Evolutionary conservation across 1,284 basidiomycete species (phyloP).

Genomic region (Xerocomus amazonicus): DNA sequence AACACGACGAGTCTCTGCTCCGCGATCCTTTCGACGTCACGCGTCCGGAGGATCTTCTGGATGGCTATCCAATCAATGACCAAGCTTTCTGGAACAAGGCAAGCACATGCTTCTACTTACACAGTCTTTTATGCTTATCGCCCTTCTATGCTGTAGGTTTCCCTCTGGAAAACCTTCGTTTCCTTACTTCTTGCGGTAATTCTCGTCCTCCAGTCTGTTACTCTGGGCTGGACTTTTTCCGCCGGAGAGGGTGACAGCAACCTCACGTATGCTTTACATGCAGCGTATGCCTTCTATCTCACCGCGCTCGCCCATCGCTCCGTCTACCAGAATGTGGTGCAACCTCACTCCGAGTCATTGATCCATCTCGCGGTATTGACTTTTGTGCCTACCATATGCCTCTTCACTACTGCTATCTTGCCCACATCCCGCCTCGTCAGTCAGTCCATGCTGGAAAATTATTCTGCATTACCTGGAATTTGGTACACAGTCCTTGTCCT

Average conservation of each 20-base stretch:
- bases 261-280: constrained; percentile 47
- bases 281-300: constrained; percentile 59
- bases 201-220: constrained; percentile 48
- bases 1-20: constrained; percentile 33
- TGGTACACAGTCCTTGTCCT: constrained; percentile 29
- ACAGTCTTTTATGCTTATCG: constrained; percentile 3
- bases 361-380: constrained; percentile 64
- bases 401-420: constrained; percentile 51
- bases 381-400: constrained; percentile 48
- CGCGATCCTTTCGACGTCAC: constrained; percentile 78
- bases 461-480: constrained; percentile 14
- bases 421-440: constrained; percentile 37
- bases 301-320: constrained; percentile 52
- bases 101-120: constrained; percentile 26
- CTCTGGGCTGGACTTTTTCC: constrained; percentile 49
- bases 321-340: constrained; percentile 47
- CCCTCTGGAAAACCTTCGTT: constrained; percentile 53
- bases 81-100: constrained; percentile 71
- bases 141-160: constrained; percentile 40
- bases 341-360: constrained; percentile 58
- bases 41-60: constrained; percentile 62
- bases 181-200: constrained; percentile 43
- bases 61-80: constrained; percentile 74
- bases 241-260: constrained; percentile 36
- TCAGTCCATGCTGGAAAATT: constrained; percentile 7